Evolutionary conservation across 805 yeast genomes (phyloP).

Genomic region (Starmerella floricola): DNA sequence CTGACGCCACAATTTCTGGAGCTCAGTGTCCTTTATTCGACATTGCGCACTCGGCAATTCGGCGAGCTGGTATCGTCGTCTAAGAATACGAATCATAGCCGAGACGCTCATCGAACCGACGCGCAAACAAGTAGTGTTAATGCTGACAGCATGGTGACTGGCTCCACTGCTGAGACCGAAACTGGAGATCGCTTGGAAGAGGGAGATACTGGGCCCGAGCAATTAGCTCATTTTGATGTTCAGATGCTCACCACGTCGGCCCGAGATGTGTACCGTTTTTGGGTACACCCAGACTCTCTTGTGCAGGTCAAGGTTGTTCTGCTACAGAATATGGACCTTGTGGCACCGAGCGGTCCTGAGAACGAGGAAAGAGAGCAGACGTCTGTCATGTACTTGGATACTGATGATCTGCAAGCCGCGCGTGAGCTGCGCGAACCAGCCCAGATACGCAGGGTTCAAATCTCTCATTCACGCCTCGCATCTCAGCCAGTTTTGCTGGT

Average conservation of each 20-base stretch:
- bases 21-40: constrained; percentile 43
- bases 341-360: constrained; percentile 10
- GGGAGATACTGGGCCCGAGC: not conserved
- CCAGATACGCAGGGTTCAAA: constrained; percentile 24
- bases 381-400: constrained; percentile 29
- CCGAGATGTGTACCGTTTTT: constrained; percentile 31
- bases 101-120: not conserved
- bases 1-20: constrained; percentile 50
- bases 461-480: constrained; percentile 8
- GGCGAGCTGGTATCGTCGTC: not conserved
- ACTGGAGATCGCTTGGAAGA: too few species aligned
- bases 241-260: constrained; percentile 29
- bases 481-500: constrained; percentile 23
- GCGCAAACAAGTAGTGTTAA: not conserved
- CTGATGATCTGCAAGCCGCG: constrained; percentile 29
- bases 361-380: constrained; percentile 21
- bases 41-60: constrained; percentile 30
- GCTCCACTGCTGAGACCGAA: not conserved
- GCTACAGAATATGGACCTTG: constrained; percentile 28
- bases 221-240: constrained; percentile 25
- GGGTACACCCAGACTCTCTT: constrained; percentile 53
- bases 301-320: constrained; percentile 41
- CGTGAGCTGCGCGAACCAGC: constrained; percentile 33
- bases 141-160: too few species aligned
- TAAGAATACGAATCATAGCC: not conserved